These are phyloP conservation scores for Gnomoniopsis sp. DNA, from an alignment of 2,329 filamentous ascomycete species.

Conservation along the genomic window DNA sequence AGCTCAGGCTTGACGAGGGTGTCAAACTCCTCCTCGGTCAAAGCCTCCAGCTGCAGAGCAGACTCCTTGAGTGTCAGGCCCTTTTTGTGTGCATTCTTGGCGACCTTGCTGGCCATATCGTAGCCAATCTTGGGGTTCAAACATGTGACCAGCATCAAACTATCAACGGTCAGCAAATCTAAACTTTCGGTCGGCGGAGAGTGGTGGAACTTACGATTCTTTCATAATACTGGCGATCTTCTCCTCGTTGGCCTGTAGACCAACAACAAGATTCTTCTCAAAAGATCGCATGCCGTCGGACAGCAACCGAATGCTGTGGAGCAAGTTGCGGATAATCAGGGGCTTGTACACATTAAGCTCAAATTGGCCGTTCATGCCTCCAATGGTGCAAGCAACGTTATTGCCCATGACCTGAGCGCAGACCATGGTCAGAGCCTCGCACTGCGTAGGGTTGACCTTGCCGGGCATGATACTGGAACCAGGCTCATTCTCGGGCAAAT, in stretches of 20 bases:
- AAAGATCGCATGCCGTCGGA: slow-evolving; percentile 93
- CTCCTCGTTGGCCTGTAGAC: slow-evolving; percentile 88
- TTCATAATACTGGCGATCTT: slow-evolving; percentile 87
- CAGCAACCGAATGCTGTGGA: slow-evolving; percentile 86
- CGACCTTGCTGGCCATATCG: slow-evolving; percentile 94
- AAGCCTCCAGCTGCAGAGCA: slow-evolving; percentile 86
- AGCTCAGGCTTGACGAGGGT: slow-evolving; percentile 85
- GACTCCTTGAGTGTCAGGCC: slow-evolving; percentile 89
- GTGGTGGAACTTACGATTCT: slow-evolving; percentile 69
- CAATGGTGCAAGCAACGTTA: slow-evolving; percentile 87
- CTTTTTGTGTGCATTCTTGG: slow-evolving; percentile 99
- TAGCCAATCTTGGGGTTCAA: slow-evolving; percentile 97
- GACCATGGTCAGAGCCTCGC: slow-evolving; percentile 96
- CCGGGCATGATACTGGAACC: slow-evolving; percentile 98
- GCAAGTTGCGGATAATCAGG: slow-evolving; percentile 87
- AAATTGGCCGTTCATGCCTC: slow-evolving; percentile 96
- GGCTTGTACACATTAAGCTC: slow-evolving; percentile 99
- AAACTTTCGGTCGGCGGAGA: background rate
- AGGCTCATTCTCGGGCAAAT: slow-evolving; percentile 95
- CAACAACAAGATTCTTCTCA: slow-evolving; percentile 85
- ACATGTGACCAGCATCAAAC: slow-evolving; percentile 97
- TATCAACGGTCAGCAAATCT: slow-evolving; percentile 32
- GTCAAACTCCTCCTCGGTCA: slow-evolving; percentile 89
- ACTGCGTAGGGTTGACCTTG: slow-evolving; percentile 99
- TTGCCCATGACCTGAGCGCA: slow-evolving; percentile 98